Base-by-base conservation (phyloP, 164 flowering plant genomes). In the Aristolochia californica region DNA sequence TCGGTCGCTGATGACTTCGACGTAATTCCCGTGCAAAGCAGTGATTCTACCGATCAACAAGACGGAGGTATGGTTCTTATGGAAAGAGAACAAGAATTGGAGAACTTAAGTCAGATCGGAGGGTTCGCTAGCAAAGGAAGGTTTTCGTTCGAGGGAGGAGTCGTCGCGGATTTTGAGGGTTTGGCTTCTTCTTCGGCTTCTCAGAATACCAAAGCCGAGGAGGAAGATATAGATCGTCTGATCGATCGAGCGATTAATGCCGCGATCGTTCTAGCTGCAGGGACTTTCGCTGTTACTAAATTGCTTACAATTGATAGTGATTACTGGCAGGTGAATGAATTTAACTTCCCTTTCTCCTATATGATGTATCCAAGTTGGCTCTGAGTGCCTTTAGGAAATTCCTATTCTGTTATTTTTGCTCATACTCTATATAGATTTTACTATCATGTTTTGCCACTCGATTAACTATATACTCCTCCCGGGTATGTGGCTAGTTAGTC, bases 231-330 rank as follows among this genome's bases (percentile, higher is more conserved):
- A 22, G 80, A 73, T 67, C 78, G 59, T 65, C 48, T 78, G 53
- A 56, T 82, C n/a, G 95, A 88, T 78, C 68, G 91, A 66, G 74
- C 73, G 17, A 80, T 91, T 34, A 91, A 88, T 67, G 88, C 88
- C 4, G 59, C 83, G 13, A 84, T 91, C 62, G 95, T 88, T 58
- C 79, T 91, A 24, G 95, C 87, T 61, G 93, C 89, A 12, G 89
- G 96, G 24, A 59, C 76, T 58, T 83, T 83, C 57, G 89, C 89
- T 2, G 69, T 89, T 62, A 80, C 86, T 23, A 89, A 69, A 66
- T 70, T 87, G 83, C 78, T 86, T 63, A 89, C 95, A 40, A 75
- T 89, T 62, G 95, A 89, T 58, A 71, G 66, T 22, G 91, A 87
- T 63, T 84, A 84, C 54, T 89, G 95, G 97, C 95, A 89, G 34